Base-by-base conservation (phyloP, 805 yeast genomes). In the Zygosaccharomyces siamensis region DNA sequence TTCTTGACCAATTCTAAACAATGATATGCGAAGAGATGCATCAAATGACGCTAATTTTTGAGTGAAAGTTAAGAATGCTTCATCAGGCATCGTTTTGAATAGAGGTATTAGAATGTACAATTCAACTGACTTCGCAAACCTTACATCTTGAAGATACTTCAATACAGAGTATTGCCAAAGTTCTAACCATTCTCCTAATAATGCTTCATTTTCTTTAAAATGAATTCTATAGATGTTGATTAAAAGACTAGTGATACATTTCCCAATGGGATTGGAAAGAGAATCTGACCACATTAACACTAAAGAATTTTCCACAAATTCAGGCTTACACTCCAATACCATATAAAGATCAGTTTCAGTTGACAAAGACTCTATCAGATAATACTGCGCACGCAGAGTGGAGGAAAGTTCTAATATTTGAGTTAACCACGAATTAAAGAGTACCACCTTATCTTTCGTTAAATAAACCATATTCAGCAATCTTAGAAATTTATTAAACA, bases 251-350 rank as follows among this genome's bases (percentile, higher is more conserved):
- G 71, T 70, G 1, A 84, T 48, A 14, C 82, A 72, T 58, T 80
- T 84, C n/a, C 86, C 82, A 16, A 81, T 72, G 2, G 84, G 76
- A 51, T 80, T 85, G 0, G 93, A 83, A 47, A 88, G 62, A 0
- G 88, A 77, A 54, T 78, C 80, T 1, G 81, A 72, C 42, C 57
- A 46, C 69, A 85, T 80, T 14, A 73, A 64, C 2, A 67, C 56
- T 11, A 85, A 59, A n/a, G 85, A 74, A 7, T 67, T 67, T 2
- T 55, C 55, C 3, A 80, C 64, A 50, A 85, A 80, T 1, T 54
- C 39, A 0, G 85, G 81, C 31, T 73, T 73, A 4, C 63, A 47
- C 1, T 60, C 53, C 1, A 83, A 45, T 7, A 88, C 66, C 28
- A 59, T 56, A 0, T 64, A 57, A 5, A 76, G 66, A 14, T 77